Evolutionary conservation across 2,329 filamentous ascomycete genomes (phyloP).

Genomic region (Cercospora sp.): DNA sequence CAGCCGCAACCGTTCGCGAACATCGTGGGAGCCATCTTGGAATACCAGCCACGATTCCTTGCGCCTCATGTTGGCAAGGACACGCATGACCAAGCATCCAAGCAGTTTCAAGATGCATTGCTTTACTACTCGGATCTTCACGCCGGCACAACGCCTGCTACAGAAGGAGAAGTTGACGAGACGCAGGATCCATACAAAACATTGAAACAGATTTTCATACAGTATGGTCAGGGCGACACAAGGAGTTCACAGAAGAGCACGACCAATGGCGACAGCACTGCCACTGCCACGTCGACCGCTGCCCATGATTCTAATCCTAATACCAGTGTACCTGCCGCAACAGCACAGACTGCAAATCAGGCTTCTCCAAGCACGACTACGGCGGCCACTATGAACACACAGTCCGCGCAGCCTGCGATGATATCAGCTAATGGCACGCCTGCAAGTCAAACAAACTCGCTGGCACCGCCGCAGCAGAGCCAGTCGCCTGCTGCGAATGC

Average conservation of each 20-base stretch:
- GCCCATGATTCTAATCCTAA: slow-evolving; percentile 2
- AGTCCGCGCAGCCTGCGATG: not conserved
- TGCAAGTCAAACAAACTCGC: not conserved
- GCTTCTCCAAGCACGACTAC: not conserved
- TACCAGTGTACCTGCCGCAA: not conserved
- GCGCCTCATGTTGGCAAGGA: not conserved
- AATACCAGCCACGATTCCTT: slow-evolving; percentile 20
- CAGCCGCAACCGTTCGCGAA: slow-evolving; percentile 27
- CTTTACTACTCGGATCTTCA: slow-evolving; percentile 12
- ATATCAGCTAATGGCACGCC: not conserved
- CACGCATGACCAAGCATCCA: slow-evolving; percentile 1
- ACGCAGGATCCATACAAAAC: slow-evolving; percentile 16
- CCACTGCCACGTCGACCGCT: not conserved
- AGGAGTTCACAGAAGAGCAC: slow-evolving; percentile 4
- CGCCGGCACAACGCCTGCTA: slow-evolving; percentile 9
- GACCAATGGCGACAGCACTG: slow-evolving; percentile 2
- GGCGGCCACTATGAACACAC: not conserved
- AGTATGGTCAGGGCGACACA: slow-evolving; percentile 9
- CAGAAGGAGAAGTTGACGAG: slow-evolving; percentile 12
- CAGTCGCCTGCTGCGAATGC: not conserved
- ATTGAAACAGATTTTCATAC: slow-evolving; percentile 16
- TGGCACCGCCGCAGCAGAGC: not conserved
- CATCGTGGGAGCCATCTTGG: slow-evolving; percentile 32
- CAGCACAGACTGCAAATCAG: not conserved
- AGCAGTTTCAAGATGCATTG: slow-evolving; percentile 10